Evolutionary conservation across 352 stramenopile genomes (phyloP).

Genomic region (Thraustotheca clavata): DNA sequence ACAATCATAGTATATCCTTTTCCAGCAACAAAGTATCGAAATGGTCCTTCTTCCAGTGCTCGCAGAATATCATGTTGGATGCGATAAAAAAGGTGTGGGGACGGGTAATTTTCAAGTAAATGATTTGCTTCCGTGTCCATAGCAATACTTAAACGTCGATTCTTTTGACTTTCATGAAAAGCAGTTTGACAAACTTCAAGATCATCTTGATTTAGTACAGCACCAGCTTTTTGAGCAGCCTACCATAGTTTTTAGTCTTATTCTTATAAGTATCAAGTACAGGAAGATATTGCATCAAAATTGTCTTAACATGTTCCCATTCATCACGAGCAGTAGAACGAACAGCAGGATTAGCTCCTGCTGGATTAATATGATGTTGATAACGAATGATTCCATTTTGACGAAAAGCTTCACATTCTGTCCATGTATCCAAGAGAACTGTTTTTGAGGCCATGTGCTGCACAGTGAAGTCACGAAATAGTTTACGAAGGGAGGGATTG

Average conservation of each 20-base stretch:
- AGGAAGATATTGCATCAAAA: slow-evolving; percentile 30
- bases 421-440: slow-evolving; percentile 70
- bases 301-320: slow-evolving; percentile 68
- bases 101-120: slow-evolving; percentile 46
- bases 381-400: slow-evolving; percentile 57
- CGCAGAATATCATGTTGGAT: slow-evolving; percentile 76
- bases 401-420: slow-evolving; percentile 74
- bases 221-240: slow-evolving; percentile 10
- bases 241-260: not conserved
- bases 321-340: slow-evolving; percentile 47
- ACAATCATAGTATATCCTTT: slow-evolving; percentile 63
- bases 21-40: slow-evolving; percentile 66
- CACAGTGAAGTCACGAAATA: slow-evolving; percentile 67
- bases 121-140: slow-evolving; percentile 42
- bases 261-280: not conserved
- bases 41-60: slow-evolving; percentile 62
- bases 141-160: slow-evolving; percentile 51
- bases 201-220: not conserved
- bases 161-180: slow-evolving; percentile 61
- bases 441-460: slow-evolving; percentile 45
- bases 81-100: slow-evolving; percentile 57
- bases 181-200: slow-evolving; percentile 31
- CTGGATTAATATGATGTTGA: slow-evolving; percentile 22
- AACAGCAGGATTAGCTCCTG: slow-evolving; percentile 23
- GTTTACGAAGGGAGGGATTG: slow-evolving; percentile 31